Evolutionary conservation across 768 basidiomycete species (phyloP).

Genomic region (Tulasnella sp.): DNA sequence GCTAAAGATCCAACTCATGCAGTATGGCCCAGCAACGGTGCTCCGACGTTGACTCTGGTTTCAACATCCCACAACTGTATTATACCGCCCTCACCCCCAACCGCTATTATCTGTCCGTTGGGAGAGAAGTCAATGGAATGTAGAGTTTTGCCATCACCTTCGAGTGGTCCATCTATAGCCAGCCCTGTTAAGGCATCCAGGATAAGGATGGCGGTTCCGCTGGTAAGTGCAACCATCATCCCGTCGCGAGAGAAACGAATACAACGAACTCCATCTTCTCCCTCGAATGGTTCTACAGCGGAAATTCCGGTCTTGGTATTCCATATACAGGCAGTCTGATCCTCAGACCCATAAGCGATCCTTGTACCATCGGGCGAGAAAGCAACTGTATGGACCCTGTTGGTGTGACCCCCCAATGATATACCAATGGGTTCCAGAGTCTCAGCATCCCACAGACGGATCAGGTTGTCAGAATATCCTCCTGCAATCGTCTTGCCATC

Average conservation of each 20-base stretch:
- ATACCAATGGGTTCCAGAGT: neutral
- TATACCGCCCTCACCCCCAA: too few relatives aligned
- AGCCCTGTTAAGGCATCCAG: too few relatives aligned
- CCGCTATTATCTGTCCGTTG: too few relatives aligned
- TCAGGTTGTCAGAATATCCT: neutral
- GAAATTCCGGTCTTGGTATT: neutral
- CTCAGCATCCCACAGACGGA: neutral
- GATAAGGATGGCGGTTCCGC: too few relatives aligned
- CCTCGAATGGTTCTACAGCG: neutral
- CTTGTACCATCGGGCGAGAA: neutral
- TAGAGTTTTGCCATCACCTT: too few relatives aligned
- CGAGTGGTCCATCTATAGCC: too few relatives aligned
- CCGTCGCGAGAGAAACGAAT: neutral
- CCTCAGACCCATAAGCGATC: neutral
- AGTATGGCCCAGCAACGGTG: too few relatives aligned
- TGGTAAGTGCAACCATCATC: neutral
- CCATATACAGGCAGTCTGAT: neutral
- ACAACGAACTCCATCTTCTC: neutral
- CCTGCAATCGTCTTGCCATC: neutral
- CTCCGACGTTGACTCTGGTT: too few relatives aligned
- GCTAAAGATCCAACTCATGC: too few relatives aligned
- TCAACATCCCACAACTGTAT: too few relatives aligned
- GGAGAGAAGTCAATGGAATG: too few relatives aligned
- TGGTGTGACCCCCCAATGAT: neutral
- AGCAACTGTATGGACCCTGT: neutral